Evolutionary conservation across 257 asterid species (phyloP).

Genomic region (Paulownia fortunei): DNA sequence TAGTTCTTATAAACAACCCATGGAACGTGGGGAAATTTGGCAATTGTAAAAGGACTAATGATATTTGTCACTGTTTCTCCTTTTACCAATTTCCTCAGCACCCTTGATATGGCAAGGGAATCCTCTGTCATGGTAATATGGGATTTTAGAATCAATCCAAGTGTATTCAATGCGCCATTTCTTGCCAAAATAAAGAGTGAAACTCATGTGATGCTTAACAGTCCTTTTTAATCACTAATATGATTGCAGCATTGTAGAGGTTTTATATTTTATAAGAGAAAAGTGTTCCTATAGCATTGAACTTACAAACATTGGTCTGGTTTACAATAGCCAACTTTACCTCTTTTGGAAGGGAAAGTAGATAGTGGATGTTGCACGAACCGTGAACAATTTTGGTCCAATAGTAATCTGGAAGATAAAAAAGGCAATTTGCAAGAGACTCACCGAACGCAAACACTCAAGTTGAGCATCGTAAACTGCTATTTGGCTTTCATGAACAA

Average conservation of each 20-base stretch:
- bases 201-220: background rate
- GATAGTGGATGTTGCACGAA: background rate
- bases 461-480: constrained; percentile 84
- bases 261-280: background rate
- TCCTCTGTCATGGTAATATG: background rate
- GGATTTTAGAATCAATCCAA: background rate
- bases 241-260: background rate
- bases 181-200: background rate
- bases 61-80: background rate
- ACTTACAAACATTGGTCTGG: background rate
- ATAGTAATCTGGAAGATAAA: background rate
- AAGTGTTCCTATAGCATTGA: too few species aligned
- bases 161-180: background rate
- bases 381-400: background rate
- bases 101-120: background rate
- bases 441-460: constrained; percentile 77
- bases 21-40: background rate
- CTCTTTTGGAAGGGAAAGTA: background rate
- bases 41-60: background rate
- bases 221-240: background rate
- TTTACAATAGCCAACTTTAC: background rate
- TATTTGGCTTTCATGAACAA: constrained; percentile 86
- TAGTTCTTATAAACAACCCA: background rate
- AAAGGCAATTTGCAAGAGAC: constrained; percentile 32
- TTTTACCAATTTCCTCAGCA: background rate